Conservation (phyloP, 768 basidiomycete genomes). For the Russula olivacea region DNA sequence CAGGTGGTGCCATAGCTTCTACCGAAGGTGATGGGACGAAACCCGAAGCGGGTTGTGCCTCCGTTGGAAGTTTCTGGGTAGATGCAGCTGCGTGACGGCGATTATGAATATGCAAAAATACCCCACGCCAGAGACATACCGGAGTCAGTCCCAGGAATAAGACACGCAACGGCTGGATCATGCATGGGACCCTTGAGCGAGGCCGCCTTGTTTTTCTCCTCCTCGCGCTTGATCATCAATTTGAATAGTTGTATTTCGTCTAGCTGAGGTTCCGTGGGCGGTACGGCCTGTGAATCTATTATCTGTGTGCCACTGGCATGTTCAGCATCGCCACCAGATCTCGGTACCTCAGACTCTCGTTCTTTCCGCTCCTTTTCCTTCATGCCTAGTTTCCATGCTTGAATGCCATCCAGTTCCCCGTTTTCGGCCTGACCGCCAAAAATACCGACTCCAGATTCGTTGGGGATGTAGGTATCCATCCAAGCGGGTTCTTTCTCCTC, state of each 20-base stretch:
- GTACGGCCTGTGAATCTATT: conserved; percentile 18
- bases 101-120: not conserved
- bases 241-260: conserved; percentile 86
- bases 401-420: conserved; percentile 76
- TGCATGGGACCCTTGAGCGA: not conserved
- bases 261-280: conserved; percentile 37
- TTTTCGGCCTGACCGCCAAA: conserved; percentile 53
- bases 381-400: conserved; percentile 82
- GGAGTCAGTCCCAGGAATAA: conserved; percentile 15
- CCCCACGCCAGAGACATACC: conserved; percentile 11
- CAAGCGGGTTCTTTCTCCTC: conserved; percentile 86
- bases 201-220: conserved; percentile 42
- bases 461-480: conserved; percentile 86
- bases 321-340: conserved; percentile 16
- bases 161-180: conserved; percentile 15
- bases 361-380: conserved; percentile 67
- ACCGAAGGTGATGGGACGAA: conserved; percentile 4
- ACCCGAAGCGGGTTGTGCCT: conserved; percentile 2
- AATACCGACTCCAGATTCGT: conserved; percentile 49
- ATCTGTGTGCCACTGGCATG: conserved; percentile 27
- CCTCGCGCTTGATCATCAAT: conserved; percentile 75
- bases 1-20: conserved; percentile 3
- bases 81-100: not conserved
- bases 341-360: conserved; percentile 31
- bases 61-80: conserved; percentile 6